Conservation (phyloP, 768 basidiomycete genomes). For the Leccinellum luteum region DNA sequence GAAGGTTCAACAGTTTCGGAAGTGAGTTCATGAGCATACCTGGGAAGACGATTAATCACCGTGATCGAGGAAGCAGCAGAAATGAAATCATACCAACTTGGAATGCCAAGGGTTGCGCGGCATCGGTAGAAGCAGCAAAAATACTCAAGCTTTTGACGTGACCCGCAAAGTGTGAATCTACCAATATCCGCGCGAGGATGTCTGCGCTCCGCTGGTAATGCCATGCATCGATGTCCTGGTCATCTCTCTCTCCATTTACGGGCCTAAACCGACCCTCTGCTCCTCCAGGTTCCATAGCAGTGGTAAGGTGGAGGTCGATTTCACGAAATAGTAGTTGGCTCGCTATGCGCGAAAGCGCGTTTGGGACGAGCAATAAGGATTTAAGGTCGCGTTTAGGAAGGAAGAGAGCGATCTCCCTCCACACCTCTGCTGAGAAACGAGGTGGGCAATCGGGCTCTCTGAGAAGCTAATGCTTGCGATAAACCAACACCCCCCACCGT, state of each 20-base stretch:
- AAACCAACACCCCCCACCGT: neutral
- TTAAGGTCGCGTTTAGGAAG: constrained; percentile 66
- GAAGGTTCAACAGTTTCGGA: constrained; percentile 58
- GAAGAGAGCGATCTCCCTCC: constrained; percentile 64
- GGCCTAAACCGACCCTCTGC: constrained; percentile 16
- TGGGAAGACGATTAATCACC: constrained; percentile 19
- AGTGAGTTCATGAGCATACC: constrained; percentile 72
- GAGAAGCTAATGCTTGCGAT: constrained; percentile 21
- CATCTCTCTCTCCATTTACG: constrained; percentile 7
- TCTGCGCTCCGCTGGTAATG: constrained; percentile 65
- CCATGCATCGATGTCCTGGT: constrained; percentile 43
- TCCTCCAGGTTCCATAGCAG: constrained; percentile 26
- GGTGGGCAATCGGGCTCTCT: constrained; percentile 44
- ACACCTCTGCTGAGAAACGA: constrained; percentile 66
- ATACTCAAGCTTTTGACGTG: constrained; percentile 58
- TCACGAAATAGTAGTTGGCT: constrained; percentile 64
- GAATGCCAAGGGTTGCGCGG: constrained; percentile 54
- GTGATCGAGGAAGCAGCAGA: neutral
- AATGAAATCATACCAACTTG: constrained; percentile 49
- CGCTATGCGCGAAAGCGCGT: constrained; percentile 65
- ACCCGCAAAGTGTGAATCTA: constrained; percentile 55
- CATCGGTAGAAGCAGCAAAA: constrained; percentile 51
- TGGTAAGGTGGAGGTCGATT: constrained; percentile 61
- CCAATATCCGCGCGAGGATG: constrained; percentile 64
- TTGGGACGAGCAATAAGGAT: constrained; percentile 60